A percentile compares a stretch with the other conserved stretches of the same genome.
phyloP scores from a whole-genome alignment of 805 yeast species.

The Candida maltosa region DNA sequence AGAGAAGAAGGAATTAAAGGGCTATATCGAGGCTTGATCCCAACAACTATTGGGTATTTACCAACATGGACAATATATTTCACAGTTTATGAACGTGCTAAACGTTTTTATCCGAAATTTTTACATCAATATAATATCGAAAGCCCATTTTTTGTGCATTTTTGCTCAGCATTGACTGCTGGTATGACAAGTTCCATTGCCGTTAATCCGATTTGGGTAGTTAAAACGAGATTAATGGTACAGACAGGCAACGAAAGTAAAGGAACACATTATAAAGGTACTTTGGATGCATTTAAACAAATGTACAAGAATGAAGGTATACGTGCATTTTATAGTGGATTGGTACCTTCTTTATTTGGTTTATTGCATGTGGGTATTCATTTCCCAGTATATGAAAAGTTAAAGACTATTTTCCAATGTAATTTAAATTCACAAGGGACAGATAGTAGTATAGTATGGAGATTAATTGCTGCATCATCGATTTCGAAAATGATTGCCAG shows the following conservation, averaged over 20 bases:
- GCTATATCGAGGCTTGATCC: conserved; percentile 83
- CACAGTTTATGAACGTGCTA: conserved; percentile 80
- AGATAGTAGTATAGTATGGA: conserved; percentile 17
- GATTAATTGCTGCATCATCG: conserved; percentile 59
- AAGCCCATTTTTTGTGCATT: conserved; percentile 34
- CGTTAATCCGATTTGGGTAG: conserved; percentile 97
- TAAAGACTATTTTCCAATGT: conserved; percentile 53
- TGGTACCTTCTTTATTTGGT: conserved; percentile 88
- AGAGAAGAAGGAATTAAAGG: conserved; percentile 81
- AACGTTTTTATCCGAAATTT: conserved; percentile 47
- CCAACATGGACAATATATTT: conserved; percentile 98
- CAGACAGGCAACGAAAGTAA: conserved; percentile 52
- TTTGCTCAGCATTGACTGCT: conserved; percentile 73
- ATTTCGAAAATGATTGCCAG: conserved; percentile 86
- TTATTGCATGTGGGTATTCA: conserved; percentile 92
- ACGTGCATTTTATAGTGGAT: conserved; percentile 79
- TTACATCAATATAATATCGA: conserved; percentile 25
- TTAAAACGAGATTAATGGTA: conserved; percentile 90
- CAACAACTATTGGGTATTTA: conserved; percentile 89
- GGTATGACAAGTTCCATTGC: conserved; percentile 81
- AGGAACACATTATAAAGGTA: conserved; percentile 60
- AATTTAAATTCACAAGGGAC: conserved; percentile 8
- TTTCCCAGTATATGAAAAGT: conserved; percentile 86
- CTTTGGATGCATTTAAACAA: conserved; percentile 76
- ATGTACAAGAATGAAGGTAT: conserved; percentile 82